Conservation (phyloP, 2,329 filamentous ascomycete genomes). For the Ramularia endophylla region DNA sequence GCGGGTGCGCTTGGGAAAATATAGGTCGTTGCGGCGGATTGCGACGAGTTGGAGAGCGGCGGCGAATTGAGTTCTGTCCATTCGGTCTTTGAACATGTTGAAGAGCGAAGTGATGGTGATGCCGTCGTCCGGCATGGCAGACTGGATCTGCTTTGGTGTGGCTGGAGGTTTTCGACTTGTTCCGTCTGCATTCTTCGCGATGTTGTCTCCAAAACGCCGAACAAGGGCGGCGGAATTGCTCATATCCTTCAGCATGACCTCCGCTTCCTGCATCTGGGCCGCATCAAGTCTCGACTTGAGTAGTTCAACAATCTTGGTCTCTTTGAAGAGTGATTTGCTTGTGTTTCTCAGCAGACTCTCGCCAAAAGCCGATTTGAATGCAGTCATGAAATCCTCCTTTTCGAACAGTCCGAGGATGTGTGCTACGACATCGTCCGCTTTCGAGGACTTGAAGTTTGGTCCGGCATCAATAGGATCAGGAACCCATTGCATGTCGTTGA, state of each 20-base stretch:
- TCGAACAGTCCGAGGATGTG: slow-evolving; percentile 85
- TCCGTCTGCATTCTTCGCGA: slow-evolving; percentile 1
- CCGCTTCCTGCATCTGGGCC: slow-evolving; percentile 77
- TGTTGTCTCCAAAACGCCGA: slow-evolving; percentile 25
- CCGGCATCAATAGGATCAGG: slow-evolving; percentile 91
- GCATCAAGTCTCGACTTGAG: slow-evolving; percentile 88
- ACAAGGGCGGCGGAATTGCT: slow-evolving; percentile 68
- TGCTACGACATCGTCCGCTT: slow-evolving; percentile 84
- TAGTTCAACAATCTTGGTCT: slow-evolving; percentile 74
- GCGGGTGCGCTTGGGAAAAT: slow-evolving; percentile 25
- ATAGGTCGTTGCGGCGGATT: slow-evolving; percentile 23
- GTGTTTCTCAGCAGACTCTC: slow-evolving; percentile 66
- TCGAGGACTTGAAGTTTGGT: slow-evolving; percentile 80
- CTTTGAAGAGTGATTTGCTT: slow-evolving; percentile 64
- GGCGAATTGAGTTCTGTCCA: slow-evolving; percentile 22
- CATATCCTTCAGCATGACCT: slow-evolving; percentile 96
- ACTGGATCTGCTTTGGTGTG: slow-evolving; percentile 28
- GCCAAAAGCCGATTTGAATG: slow-evolving; percentile 84
- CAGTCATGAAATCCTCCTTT: slow-evolving; percentile 89
- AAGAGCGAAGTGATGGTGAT: slow-evolving; percentile 30
- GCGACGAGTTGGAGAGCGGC: slow-evolving; percentile 25
- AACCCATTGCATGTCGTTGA: slow-evolving; percentile 88
- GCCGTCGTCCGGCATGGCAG: slow-evolving; percentile 32
- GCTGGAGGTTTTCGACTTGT: slow-evolving; percentile 14
- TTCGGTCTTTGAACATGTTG: slow-evolving; percentile 22